Evolutionary conservation across 1,139 yeast species (phyloP).

Genomic region (Blastobotrys buckinghamii): DNA sequence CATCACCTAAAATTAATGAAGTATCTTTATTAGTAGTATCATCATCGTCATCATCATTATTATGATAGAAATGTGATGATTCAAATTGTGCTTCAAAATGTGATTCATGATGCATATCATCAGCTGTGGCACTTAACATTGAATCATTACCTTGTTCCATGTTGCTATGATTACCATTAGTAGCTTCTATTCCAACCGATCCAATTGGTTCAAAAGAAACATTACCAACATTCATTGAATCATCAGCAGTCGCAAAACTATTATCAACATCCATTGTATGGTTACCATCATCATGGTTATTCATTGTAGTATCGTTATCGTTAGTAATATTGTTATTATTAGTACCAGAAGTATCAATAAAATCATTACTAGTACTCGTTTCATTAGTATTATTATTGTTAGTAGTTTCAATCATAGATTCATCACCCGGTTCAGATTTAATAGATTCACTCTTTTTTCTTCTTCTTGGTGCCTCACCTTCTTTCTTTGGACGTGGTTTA

Average conservation of each 20-base stretch:
- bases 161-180: background rate
- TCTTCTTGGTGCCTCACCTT: conserved; percentile 13
- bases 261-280: background rate
- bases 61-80: background rate
- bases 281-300: background rate
- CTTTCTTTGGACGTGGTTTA: conserved; percentile 24
- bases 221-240: background rate
- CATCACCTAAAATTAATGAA: background rate
- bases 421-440: background rate
- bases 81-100: background rate
- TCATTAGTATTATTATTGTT: background rate
- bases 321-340: background rate
- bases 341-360: background rate
- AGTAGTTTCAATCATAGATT: too few relatives aligned
- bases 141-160: background rate
- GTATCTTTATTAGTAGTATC: background rate
- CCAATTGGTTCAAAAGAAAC: background rate
- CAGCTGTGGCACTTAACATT: background rate
- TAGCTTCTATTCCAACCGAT: background rate
- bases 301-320: background rate
- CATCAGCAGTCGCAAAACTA: background rate
- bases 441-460: conserved; percentile 9
- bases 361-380: background rate
- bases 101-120: background rate
- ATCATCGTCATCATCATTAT: background rate